Evolutionary conservation across 2,329 filamentous ascomycete species (phyloP).

Genomic region (Emergomyces orientalis): DNA sequence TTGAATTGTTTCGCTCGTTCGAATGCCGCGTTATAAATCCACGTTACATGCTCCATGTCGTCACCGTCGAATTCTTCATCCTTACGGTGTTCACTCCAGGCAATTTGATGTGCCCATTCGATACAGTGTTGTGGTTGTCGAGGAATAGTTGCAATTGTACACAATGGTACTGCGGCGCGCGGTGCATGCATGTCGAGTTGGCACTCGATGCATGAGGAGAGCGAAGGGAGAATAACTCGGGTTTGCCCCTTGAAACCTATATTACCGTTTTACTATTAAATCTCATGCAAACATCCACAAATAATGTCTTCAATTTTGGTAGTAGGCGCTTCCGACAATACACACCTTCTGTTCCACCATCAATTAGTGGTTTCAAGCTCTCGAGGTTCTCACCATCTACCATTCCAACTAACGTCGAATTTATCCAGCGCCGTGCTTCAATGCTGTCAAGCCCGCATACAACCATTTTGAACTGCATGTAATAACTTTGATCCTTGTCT

Average conservation of each 20-base stretch:
- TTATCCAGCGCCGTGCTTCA: conserved; percentile 97
- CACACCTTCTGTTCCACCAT: conserved; percentile 83
- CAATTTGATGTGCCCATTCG: conserved; percentile 97
- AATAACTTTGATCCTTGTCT: conserved; percentile 92
- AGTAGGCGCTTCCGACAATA: background rate
- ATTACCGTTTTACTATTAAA: conserved; percentile 14
- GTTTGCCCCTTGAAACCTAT: conserved; percentile 91
- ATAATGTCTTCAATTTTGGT: background rate
- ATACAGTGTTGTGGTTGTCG: conserved; percentile 96
- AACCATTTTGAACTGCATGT: conserved; percentile 91
- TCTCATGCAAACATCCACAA: background rate
- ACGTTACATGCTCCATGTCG: conserved; percentile 93
- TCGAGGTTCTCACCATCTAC: conserved; percentile 76
- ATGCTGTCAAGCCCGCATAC: conserved; percentile 95
- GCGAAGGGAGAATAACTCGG: conserved; percentile 79
- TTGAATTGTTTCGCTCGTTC: conserved; percentile 76
- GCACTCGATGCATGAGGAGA: conserved; percentile 96
- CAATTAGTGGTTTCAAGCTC: conserved; percentile 83
- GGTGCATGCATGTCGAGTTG: conserved; percentile 98
- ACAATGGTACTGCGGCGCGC: conserved; percentile 91
- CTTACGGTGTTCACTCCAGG: conserved; percentile 80
- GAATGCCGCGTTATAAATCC: conserved; percentile 82
- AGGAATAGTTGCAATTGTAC: conserved; percentile 91
- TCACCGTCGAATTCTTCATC: conserved; percentile 87
- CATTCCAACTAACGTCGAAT: conserved; percentile 82